Percentiles rank a stretch among this genome's conserved stretches.
Conservation (phyloP, 305 asterid species). For the Coffea humblotiana region DNA sequence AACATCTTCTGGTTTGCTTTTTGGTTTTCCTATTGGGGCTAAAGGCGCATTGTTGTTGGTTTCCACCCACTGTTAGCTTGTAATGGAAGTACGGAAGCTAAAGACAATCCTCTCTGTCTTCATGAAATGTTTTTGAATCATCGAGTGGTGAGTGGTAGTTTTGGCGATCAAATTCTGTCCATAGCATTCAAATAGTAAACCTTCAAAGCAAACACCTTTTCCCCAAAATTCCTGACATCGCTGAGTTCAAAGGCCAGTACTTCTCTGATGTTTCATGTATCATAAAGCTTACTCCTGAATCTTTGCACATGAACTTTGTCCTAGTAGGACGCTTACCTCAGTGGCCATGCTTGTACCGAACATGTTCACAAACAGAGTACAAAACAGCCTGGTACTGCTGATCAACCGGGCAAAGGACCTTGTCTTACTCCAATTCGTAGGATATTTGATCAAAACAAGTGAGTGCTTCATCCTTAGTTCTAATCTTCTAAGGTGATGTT, state of each 20-base stretch:
- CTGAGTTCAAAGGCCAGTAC: background rate
- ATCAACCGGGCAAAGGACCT: conserved; percentile 32
- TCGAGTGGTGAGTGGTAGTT: conserved; percentile 45
- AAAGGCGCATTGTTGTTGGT: conserved; percentile 58
- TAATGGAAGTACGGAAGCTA: conserved; percentile 24
- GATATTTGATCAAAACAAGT: conserved; percentile 32
- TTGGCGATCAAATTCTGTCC: background rate
- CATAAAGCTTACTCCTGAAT: background rate
- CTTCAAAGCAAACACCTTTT: background rate
- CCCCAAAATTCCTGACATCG: background rate
- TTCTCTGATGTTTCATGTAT: background rate
- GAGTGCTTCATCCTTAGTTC: conserved; percentile 18
- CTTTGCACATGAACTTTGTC: conserved; percentile 11
- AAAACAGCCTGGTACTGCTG: conserved; percentile 8
- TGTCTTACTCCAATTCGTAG: conserved; percentile 34
- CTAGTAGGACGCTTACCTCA: conserved; percentile 50
- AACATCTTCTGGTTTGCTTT: background rate
- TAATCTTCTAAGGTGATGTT: background rate
- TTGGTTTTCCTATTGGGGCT: background rate
- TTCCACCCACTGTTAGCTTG: conserved; percentile 43
- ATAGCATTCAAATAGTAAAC: background rate
- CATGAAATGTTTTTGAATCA: conserved; percentile 35
- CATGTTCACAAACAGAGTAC: conserved; percentile 15
- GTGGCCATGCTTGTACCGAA: conserved; percentile 28
- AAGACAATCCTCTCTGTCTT: conserved; percentile 23